These are phyloP conservation scores for Blumeria graminis DNA, from an alignment of 2,329 filamentous ascomycete genomes.

Conservation along the genomic window DNA sequence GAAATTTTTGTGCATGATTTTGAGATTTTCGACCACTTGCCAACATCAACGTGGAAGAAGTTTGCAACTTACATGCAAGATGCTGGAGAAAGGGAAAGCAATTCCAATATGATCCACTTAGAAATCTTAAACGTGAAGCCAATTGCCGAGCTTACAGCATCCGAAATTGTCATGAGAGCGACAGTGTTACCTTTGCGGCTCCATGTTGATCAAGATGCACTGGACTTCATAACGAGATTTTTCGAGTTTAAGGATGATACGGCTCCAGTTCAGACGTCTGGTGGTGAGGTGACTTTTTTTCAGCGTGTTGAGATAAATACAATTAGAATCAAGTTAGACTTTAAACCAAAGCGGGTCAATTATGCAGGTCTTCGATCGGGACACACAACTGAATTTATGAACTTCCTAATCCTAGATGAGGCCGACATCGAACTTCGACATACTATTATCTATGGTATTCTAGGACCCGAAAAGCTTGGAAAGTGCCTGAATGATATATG, in stretches of 20 bases:
- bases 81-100: conserved; percentile 63
- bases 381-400: conserved; percentile 95
- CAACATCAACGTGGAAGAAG: conserved; percentile 93
- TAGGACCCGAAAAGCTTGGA: conserved; percentile 74
- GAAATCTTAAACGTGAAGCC: conserved; percentile 77
- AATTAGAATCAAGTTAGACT: conserved; percentile 69
- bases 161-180: conserved; percentile 65
- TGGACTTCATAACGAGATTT: conserved; percentile 92
- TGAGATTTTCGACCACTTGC: conserved; percentile 82
- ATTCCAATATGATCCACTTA: conserved; percentile 71
- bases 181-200: conserved; percentile 64
- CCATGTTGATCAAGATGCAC: conserved; percentile 89
- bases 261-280: conserved; percentile 26
- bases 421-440: conserved; percentile 68
- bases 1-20: conserved; percentile 63
- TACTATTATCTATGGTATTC: conserved; percentile 77
- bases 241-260: conserved; percentile 88
- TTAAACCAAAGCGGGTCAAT: conserved; percentile 95
- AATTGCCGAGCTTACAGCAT: conserved; percentile 58
- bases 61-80: conserved; percentile 87
- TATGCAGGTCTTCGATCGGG: conserved; percentile 82
- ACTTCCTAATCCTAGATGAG: conserved; percentile 80
- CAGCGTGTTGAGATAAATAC: conserved; percentile 73
- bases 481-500: conserved; percentile 85
- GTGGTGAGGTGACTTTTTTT: conserved; percentile 60